Percentiles rank a stretch among this genome's conserved stretches.
phyloP scores from a whole-genome alignment of 176 grass and related monocot genomes.

The Eleusine indica region DNA sequence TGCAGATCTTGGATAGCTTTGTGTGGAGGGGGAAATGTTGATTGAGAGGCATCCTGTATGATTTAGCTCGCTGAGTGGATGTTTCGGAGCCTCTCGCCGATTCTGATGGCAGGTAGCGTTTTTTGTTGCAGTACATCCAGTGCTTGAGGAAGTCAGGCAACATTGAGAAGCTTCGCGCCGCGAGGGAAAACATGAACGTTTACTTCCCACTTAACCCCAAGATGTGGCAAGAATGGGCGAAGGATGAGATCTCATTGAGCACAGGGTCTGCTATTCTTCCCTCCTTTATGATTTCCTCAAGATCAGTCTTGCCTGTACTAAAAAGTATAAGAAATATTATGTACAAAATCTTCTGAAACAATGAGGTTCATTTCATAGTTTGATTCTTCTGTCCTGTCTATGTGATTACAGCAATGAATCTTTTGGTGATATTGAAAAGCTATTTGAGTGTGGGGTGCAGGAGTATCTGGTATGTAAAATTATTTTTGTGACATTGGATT shows the following conservation, averaged over 20 bases:
- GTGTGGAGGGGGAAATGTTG: neutral
- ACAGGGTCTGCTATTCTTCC: constrained; percentile 46
- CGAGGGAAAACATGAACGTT: constrained; percentile 85
- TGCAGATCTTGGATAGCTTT: neutral
- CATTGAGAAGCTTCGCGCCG: constrained; percentile 69
- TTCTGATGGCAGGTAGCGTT: too few species aligned
- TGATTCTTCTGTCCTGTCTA: constrained; percentile 7
- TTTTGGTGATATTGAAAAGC: constrained; percentile 65
- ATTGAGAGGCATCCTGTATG: neutral
- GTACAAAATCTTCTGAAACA: neutral
- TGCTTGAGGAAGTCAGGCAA: constrained; percentile 84
- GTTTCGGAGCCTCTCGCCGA: neutral
- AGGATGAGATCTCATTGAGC: constrained; percentile 82
- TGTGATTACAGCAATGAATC: constrained; percentile 63
- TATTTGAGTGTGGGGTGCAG: constrained; percentile 85
- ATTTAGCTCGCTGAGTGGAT: constrained; percentile 23
- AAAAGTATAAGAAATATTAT: constrained; percentile 7
- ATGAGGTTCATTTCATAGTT: neutral
- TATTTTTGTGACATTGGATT: constrained; percentile 6
- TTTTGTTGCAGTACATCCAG: constrained; percentile 65
- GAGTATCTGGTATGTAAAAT: constrained; percentile 83
- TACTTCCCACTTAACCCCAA: constrained; percentile 74
- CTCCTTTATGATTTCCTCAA: neutral
- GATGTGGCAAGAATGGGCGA: constrained; percentile 92
- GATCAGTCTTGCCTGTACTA: neutral